A percentile compares a stretch with the other conserved stretches of the same genome.
Conservation (phyloP, 2,329 filamentous ascomycete species). For the Cytospora paraplurivora region DNA sequence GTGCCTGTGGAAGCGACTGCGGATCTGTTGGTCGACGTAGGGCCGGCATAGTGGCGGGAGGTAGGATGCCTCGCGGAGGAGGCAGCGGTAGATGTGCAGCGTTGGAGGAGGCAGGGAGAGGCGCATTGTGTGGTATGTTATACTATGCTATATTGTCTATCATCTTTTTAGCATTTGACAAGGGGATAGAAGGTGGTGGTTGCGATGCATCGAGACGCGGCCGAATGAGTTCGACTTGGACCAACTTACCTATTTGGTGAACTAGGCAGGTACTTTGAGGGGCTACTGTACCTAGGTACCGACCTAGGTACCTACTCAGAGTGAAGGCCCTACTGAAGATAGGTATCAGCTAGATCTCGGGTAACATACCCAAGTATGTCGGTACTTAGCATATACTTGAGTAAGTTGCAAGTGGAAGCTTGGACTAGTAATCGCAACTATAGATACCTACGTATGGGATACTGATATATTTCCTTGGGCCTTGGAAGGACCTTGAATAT, state of each 20-base stretch:
- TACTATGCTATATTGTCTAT: conserved; percentile 26
- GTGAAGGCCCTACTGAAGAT: too few species aligned
- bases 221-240: not conserved
- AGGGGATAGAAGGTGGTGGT: conserved; percentile 19
- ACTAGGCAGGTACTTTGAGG: not conserved
- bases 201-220: not conserved
- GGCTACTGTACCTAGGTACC: not conserved
- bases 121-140: conserved; percentile 34
- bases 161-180: conserved; percentile 27
- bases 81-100: conserved; percentile 57
- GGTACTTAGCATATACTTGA: too few species aligned
- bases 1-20: conserved; percentile 49
- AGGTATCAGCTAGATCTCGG: too few species aligned
- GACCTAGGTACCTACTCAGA: not conserved
- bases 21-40: conserved; percentile 47
- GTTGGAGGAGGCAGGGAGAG: conserved; percentile 36
- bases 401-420: too few species aligned
- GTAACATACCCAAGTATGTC: too few species aligned
- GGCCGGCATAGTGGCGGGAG: conserved; percentile 55
- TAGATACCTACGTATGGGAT: too few species aligned
- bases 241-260: not conserved
- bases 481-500: too few species aligned
- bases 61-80: conserved; percentile 64
- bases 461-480: too few species aligned
- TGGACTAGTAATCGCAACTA: too few species aligned